Evolutionary conservation across 2,329 filamentous ascomycete genomes (phyloP).

Genomic region (Penicillium capsulatum): DNA sequence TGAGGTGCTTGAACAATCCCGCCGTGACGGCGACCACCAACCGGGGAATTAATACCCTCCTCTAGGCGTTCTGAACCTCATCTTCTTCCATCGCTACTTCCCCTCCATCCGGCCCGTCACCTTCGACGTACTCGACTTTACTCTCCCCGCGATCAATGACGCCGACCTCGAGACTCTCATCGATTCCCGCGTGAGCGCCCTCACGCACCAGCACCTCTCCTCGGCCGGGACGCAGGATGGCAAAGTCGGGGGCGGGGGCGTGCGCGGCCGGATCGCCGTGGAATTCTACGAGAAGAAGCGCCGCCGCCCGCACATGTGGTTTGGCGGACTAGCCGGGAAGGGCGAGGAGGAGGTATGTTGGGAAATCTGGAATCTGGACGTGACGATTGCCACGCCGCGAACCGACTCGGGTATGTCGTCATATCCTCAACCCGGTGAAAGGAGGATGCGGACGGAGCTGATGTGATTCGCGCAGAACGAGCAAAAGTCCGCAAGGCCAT

Average conservation of each 20-base stretch:
- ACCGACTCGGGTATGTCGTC: conserved; percentile 74
- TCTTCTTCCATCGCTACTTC: conserved; percentile 99
- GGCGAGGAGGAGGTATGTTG: conserved; percentile 93
- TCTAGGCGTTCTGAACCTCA: conserved; percentile 84
- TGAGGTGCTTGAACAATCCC: background rate
- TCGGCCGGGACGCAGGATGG: conserved; percentile 51
- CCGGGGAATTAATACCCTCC: background rate
- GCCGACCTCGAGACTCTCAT: conserved; percentile 90
- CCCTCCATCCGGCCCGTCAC: conserved; percentile 76
- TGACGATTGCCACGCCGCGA: conserved; percentile 84
- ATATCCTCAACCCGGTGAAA: too few species aligned
- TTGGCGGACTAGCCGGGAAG: conserved; percentile 51
- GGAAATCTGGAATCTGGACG: conserved; percentile 92
- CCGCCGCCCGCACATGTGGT: conserved; percentile 70
- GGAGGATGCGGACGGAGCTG: too few species aligned
- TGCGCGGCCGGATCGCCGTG: conserved; percentile 73
- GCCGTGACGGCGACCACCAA: background rate
- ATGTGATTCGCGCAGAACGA: conserved; percentile 62
- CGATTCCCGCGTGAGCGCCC: conserved; percentile 74
- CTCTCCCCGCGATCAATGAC: conserved; percentile 83
- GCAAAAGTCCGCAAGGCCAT: conserved; percentile 85
- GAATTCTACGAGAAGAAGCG: conserved; percentile 94
- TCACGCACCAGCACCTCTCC: conserved; percentile 70
- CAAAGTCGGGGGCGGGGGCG: conserved; percentile 41
- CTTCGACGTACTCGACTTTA: conserved; percentile 84